phyloP scores from a whole-genome alignment of 139 green algal genomes.

The Tetratostichococcus sp. region DNA sequence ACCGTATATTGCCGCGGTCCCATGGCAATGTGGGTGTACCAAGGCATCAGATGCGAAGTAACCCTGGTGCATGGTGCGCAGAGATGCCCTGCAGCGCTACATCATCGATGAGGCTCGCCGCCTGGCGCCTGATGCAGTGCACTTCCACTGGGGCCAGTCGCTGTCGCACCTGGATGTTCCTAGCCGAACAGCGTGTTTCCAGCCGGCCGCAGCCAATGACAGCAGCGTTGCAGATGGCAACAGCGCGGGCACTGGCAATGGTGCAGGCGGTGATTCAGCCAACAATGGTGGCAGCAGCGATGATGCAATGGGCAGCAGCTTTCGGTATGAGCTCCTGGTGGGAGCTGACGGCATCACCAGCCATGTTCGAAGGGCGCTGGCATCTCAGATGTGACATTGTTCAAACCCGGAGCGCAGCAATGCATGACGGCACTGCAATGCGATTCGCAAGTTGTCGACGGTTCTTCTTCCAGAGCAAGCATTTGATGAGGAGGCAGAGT shows the following conservation, averaged over 20 bases:
- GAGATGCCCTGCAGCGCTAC: slow-evolving; percentile 35
- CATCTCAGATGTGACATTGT: neutral
- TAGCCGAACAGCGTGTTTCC: neutral
- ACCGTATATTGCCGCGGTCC: no score
- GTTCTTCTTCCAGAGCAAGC: no score
- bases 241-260: no score
- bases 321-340: slow-evolving; percentile 48
- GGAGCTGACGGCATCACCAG: slow-evolving; percentile 42
- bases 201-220: slow-evolving; percentile 13
- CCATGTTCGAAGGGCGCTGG: slow-evolving; percentile 22
- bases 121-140: slow-evolving; percentile 24
- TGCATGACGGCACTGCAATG: no score
- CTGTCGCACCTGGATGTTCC: slow-evolving; percentile 13
- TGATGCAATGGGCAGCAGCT: neutral
- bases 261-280: no score
- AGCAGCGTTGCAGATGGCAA: no score
- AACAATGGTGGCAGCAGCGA: no score
- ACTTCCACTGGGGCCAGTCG: slow-evolving; percentile 38
- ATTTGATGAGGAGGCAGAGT: no score
- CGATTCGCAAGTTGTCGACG: no score
- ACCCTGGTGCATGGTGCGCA: no score
- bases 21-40: no score
- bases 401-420: neutral
- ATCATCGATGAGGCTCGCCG: slow-evolving; percentile 40
- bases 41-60: no score